Base-by-base conservation (phyloP, 495 filamentous ascomycete species). In the Schizothecium vesticola region DNA sequence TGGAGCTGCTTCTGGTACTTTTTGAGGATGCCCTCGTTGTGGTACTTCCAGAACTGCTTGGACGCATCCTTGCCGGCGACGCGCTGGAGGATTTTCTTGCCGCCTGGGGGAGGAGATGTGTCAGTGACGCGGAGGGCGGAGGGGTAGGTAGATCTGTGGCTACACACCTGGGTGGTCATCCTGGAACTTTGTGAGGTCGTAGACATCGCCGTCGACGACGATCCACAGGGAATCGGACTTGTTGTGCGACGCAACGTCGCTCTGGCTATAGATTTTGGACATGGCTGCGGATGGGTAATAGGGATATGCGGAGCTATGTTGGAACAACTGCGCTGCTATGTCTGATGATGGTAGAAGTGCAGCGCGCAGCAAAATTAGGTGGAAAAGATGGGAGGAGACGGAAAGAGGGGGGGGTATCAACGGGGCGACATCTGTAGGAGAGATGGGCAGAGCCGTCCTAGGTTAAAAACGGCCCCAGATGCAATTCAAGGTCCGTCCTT, bases 1-100 rank as follows among this genome's bases (percentile, higher is more conserved):
- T 93, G 91, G 62, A 99, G 87, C 77, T 92, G 84, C 28, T 86
- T 80, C 81, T 95, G 90, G 85, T 93, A 97, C 79, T 98, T 99
- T 83, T 97, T 98, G 72, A 98, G 85, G 70, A 98, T 92, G 64
- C 90, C 86, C 73, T 86, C 85, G 74, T 97, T 99, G 85, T 99
- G 95, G 79, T 99, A 98, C 81, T 98, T 99, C 95, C 95, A 99
- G 84, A 99, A 99, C 77, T 97, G 96, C 80, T 96, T 94, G 26
- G 92, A 94, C 21, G 95, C 95, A 72, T 99, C 96, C 78, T 98
- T 99, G 72, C 95, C 95, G 59, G 89, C 95, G 19, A 98, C 93
- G 67, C 94, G 84, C 73, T 92, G 89, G 65, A 99, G 88, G 78
- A 99, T 99, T 83, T 98, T 99, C 87, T 98, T 97, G 73, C 95